Evolutionary conservation across 2,329 filamentous ascomycete genomes (phyloP), one percentile per base, ranked within the genome.

Genomic region (Akanthomyces muscarius): DNA sequence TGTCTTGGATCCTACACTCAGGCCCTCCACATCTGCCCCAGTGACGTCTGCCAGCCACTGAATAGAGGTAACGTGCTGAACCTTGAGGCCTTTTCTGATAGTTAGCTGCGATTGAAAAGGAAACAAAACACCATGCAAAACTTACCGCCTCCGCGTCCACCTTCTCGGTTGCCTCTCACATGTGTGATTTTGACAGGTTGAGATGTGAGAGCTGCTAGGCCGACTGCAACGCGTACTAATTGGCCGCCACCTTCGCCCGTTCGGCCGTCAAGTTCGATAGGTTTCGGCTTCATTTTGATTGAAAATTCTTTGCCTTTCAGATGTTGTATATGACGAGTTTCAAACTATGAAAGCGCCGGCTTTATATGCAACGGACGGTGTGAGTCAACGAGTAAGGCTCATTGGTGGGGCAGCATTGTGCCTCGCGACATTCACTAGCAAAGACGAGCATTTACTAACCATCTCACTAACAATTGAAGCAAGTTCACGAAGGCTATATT

Each of bases 201-300:
- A 0, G 77, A 77, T 1, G 83, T 82, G 33, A 88, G 77, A 1
- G 86, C 81, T 13, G 85, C 80, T 7, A 89, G 74, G 1, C 78
- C 78, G 42, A 84, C 76, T 2, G 85, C 84, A 1, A 86, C 75
- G 50, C 86, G 75, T 0, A 88, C 80, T 0, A 88, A 72, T 66
- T 89, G 86, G 2, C 86, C 86, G 4, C 85, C 86, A 5, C 86
- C 86, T 69, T 88, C 85, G 1, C 85, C 85, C 0, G 79, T 83
- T 14, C 78, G 73, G 18, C 85, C 86, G 66, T 87, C 84, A 2
- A 88, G 71, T 59, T 78, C 74, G 28, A 86, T 77, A 8, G 70
- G 65, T 48, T 75, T 77, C 68, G 71, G 71, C 55, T 62, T 61
- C 63, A 52, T 63, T 45, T 25, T 25, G 3, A 7, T 45, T 5